phyloP scores from a whole-genome alignment of 2,329 filamentous ascomycete genomes.

The Escovopsis sp. region DNA sequence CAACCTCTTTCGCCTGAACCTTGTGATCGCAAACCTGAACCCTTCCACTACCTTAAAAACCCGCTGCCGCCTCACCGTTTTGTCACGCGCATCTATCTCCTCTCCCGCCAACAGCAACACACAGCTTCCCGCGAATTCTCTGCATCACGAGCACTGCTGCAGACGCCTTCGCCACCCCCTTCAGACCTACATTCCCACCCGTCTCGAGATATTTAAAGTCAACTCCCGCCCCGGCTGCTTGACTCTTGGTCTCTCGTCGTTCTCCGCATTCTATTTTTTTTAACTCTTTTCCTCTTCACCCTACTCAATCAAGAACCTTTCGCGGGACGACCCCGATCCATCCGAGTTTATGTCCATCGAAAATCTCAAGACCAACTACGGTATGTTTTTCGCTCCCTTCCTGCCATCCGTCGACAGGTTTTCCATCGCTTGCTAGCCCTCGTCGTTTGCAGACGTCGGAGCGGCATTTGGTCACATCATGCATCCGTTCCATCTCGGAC shows the following conservation, averaged over 20 bases:
- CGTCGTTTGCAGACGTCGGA: background rate
- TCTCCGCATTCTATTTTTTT: constrained; percentile 17
- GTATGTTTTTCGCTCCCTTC: constrained; percentile 35
- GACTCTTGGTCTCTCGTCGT: constrained; percentile 23
- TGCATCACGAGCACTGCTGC: no score
- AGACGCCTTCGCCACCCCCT: no score
- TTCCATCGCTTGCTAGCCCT: background rate
- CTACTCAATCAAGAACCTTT: constrained; percentile 28
- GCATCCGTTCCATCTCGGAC: no score
- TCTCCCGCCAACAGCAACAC: no score
- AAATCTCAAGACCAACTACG: constrained; percentile 93
- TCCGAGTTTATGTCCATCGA: constrained; percentile 97
- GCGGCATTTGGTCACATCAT: no score
- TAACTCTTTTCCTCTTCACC: no score
- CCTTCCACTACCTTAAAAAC: constrained; percentile 1
- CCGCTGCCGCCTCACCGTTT: no score
- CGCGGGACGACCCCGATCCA: constrained; percentile 44
- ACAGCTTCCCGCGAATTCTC: no score
- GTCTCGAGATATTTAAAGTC: background rate
- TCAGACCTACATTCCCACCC: background rate
- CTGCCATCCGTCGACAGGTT: background rate
- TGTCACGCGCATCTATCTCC: no score
- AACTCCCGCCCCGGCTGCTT: no score
- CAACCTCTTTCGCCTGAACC: constrained; percentile 1
- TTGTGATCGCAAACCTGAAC: constrained; percentile 1